These are phyloP conservation scores for Arthrobotrys sinensis DNA, from an alignment of 2,329 filamentous ascomycete species.

Conservation along the genomic window DNA sequence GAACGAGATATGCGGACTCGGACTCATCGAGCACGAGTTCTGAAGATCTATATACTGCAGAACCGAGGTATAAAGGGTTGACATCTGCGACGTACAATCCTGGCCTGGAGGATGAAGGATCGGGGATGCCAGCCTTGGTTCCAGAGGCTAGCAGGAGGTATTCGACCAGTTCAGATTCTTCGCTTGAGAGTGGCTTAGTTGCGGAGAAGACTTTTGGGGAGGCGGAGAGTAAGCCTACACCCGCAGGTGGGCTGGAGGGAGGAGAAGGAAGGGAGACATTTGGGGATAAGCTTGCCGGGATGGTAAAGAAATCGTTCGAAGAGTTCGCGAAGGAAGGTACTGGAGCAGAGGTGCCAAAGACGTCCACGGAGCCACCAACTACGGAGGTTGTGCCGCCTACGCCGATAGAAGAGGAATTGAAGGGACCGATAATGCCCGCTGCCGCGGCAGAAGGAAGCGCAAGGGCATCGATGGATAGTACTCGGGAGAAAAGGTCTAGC, in stretches of 20 bases:
- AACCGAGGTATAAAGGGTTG: constrained; percentile 45
- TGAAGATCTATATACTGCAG: constrained; percentile 46
- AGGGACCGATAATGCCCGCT: constrained; percentile 15
- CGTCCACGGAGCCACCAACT: not conserved
- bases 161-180: constrained; percentile 33
- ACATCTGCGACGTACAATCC: constrained; percentile 57
- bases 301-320: constrained; percentile 37
- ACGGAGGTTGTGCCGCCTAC: constrained; percentile 24
- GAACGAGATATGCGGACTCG: constrained; percentile 31
- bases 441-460: not conserved
- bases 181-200: not conserved
- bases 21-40: constrained; percentile 43
- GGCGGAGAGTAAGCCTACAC: not conserved
- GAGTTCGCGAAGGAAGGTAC: constrained; percentile 38
- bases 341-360: not conserved
- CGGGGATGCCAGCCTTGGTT: constrained; percentile 51
- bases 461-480: not conserved
- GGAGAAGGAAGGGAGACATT: constrained; percentile 35
- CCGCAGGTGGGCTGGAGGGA: not conserved
- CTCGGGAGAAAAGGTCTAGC: constrained; percentile 41
- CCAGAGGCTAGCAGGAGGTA: constrained; percentile 14
- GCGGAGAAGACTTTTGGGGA: constrained; percentile 53
- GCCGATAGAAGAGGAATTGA: constrained; percentile 18
- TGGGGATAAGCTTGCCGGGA: constrained; percentile 22
- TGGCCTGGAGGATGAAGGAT: constrained; percentile 31